A percentile compares a stretch with the other conserved stretches of the same genome.
Evolutionary conservation across 2,329 filamentous ascomycete genomes (phyloP).

Genomic region (Aspergillus sp.): DNA sequence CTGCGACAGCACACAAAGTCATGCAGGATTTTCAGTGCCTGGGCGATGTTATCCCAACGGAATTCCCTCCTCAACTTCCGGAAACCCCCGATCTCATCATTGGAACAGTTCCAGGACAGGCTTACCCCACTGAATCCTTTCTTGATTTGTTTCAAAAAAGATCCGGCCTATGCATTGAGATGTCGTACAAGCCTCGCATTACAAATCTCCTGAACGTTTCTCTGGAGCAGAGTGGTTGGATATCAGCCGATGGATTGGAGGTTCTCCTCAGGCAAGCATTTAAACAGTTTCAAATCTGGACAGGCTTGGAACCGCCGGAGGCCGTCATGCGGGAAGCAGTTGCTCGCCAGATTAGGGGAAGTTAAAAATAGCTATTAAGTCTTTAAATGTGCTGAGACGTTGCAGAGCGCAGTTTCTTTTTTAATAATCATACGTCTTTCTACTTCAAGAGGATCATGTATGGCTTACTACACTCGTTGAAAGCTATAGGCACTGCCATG

Average conservation of each 20-base stretch:
- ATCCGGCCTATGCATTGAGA: not conserved
- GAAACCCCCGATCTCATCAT: not conserved
- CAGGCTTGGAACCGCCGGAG: not conserved
- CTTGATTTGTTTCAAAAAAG: not conserved
- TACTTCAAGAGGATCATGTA: no score
- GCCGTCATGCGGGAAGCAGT: not conserved
- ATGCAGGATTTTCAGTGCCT: not conserved
- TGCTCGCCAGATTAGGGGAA: not conserved
- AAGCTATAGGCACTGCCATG: no score
- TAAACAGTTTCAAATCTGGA: constrained; percentile 25
- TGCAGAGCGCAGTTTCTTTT: no score
- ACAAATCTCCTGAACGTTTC: not conserved
- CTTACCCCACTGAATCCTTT: not conserved
- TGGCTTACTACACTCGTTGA: no score
- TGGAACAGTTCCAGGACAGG: not conserved
- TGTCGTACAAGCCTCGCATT: not conserved
- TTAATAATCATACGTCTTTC: no score
- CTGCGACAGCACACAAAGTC: not conserved
- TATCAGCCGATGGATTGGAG: constrained; percentile 21
- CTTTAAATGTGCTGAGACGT: no score
- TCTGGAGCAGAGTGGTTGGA: constrained; percentile 10
- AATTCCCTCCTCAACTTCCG: not conserved
- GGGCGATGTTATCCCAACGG: not conserved
- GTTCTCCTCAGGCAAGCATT: constrained; percentile 24
- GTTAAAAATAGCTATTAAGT: no score